Percentiles rank a stretch among this genome's conserved stretches.
Conservation (phyloP, 176 grass and related monocot species). For the Phyllostachys edulis region DNA sequence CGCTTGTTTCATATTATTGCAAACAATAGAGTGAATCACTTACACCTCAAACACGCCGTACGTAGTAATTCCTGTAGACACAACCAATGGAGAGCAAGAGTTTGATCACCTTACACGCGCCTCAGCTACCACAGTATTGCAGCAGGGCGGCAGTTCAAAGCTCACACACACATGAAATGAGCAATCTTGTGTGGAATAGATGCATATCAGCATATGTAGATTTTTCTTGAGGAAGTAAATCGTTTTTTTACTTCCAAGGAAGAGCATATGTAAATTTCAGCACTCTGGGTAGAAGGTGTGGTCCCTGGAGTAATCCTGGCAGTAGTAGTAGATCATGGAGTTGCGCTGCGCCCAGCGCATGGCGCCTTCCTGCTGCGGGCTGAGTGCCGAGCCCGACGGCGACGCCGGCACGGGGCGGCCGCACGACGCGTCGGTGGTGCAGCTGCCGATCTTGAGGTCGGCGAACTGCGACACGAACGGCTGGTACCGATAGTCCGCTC, state of each 20-base stretch:
- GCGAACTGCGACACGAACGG: slow-evolving; percentile 46
- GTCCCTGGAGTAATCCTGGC: slow-evolving; percentile 52
- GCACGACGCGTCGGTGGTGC: neutral
- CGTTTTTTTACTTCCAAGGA: too few species aligned
- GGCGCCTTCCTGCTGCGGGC: slow-evolving; percentile 42
- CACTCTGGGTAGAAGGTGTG: slow-evolving; percentile 57
- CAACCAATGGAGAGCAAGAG: neutral
- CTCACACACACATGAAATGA: neutral
- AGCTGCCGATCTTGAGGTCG: slow-evolving; percentile 43
- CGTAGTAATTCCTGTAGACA: neutral
- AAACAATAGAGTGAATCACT: neutral
- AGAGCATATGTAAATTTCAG: neutral
- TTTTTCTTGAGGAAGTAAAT: too few species aligned
- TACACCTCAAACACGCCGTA: neutral
- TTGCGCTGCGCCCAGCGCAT: slow-evolving; percentile 59
- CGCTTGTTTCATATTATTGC: neutral
- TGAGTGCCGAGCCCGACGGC: slow-evolving; percentile 32
- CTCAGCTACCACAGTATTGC: slow-evolving; percentile 30
- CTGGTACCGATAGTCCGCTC: slow-evolving; percentile 59
- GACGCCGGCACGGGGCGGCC: slow-evolving; percentile 34
- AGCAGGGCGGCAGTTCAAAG: slow-evolving; percentile 16
- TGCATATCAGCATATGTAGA: neutral
- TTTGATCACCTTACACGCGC: slow-evolving; percentile 22
- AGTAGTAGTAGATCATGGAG: slow-evolving; percentile 61
- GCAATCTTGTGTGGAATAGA: neutral